phyloP scores from a whole-genome alignment of 176 grass and related monocot genomes.

The Aegilops speltoides region DNA sequence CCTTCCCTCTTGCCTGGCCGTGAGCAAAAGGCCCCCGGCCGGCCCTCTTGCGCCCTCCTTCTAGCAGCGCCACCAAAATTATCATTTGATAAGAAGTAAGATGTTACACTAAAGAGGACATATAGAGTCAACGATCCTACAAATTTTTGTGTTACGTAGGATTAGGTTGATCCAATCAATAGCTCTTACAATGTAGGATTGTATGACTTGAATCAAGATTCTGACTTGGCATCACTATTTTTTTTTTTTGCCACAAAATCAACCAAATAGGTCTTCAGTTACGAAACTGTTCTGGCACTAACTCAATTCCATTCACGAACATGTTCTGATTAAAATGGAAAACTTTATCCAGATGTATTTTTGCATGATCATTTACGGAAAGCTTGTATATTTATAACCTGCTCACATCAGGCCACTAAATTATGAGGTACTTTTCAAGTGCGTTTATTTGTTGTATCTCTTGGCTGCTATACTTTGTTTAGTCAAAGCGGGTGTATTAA shows the following conservation, averaged over 20 bases:
- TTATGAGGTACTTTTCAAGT: slow-evolving; percentile 7
- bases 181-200: background rate
- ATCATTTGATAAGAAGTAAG: background rate
- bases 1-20: too few relatives aligned
- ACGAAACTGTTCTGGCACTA: background rate
- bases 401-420: background rate
- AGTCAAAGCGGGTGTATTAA: background rate
- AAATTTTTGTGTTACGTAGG: background rate
- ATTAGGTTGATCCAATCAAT: background rate
- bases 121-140: background rate
- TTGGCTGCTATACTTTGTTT: slow-evolving; percentile 16
- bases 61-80: background rate
- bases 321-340: slow-evolving; percentile 9
- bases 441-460: background rate
- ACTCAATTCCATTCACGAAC: slow-evolving; percentile 6
- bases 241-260: background rate
- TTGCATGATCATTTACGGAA: background rate
- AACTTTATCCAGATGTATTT: background rate
- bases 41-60: too few relatives aligned
- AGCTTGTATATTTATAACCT: background rate
- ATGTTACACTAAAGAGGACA: background rate
- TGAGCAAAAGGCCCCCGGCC: too few relatives aligned
- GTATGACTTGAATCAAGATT: background rate
- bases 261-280: background rate
- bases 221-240: background rate